A percentile compares a stretch with the other conserved stretches of the same genome.
Conservation (phyloP, 306 rosid species). For the Calophaca sinica region DNA sequence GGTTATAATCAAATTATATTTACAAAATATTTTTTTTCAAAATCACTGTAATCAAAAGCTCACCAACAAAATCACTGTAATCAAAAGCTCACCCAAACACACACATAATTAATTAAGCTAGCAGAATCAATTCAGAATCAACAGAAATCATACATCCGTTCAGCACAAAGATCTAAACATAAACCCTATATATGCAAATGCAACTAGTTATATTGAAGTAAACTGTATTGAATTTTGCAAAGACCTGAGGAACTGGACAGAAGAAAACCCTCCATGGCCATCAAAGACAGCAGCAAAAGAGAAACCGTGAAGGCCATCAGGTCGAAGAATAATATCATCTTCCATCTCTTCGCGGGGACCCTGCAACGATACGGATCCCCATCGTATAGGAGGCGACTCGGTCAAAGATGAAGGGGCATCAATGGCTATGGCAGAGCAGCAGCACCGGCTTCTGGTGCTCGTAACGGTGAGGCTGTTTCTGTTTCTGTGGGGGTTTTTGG, state of each 20-base stretch:
- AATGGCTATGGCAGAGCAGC: constrained; percentile 87
- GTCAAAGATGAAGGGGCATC: constrained; percentile 76
- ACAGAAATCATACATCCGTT: constrained; percentile 3
- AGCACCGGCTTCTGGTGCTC: constrained; percentile 42
- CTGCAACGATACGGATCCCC: constrained; percentile 87
- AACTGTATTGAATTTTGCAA: not conserved
- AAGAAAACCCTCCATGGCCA: constrained; percentile 91
- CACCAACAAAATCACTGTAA: not conserved
- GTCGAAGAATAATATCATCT: constrained; percentile 70
- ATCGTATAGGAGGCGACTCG: constrained; percentile 66
- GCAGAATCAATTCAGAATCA: not conserved
- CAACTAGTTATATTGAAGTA: too few species aligned
- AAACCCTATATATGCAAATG: too few species aligned
- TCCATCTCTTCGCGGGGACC: constrained; percentile 95
- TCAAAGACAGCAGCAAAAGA: constrained; percentile 95
- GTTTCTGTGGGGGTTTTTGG: constrained; percentile 43
- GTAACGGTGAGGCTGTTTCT: constrained; percentile 24
- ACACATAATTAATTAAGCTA: not conserved
- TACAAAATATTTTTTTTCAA: not conserved
- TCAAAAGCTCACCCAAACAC: not conserved
- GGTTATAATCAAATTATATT: not conserved
- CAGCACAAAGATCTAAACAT: not conserved
- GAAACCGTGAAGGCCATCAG: constrained; percentile 69
- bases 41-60: not conserved
- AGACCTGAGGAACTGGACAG: constrained; percentile 88